These are phyloP conservation scores for Alloteropsis angusta DNA, from an alignment of 202 grass and related monocot genomes.

Conservation along the genomic window DNA sequence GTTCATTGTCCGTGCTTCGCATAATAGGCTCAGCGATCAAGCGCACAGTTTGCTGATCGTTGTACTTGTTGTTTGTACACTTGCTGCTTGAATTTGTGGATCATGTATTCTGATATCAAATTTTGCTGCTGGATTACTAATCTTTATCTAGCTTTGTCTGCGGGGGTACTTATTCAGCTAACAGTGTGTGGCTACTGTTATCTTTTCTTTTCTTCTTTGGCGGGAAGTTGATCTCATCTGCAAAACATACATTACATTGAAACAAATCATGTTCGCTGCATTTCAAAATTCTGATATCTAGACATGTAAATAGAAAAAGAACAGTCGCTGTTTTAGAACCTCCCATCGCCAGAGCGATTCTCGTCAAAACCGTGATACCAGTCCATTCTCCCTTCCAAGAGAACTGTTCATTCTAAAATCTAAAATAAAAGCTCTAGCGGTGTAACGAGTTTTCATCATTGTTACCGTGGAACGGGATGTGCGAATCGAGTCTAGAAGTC, in stretches of 20 bases:
- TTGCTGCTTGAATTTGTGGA: neutral
- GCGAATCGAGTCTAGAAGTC: no score
- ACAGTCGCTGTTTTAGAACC: neutral
- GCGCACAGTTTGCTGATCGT: slow-evolving; percentile 23
- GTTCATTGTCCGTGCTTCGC: neutral
- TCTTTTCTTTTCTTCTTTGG: no score
- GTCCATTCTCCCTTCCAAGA: no score
- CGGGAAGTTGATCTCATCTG: neutral
- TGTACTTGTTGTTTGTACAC: slow-evolving; percentile 6
- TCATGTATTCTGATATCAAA: slow-evolving; percentile 8
- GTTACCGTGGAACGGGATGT: no score
- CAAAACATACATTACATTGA: no score
- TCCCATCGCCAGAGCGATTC: no score
- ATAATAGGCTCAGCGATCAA: slow-evolving; percentile 21
- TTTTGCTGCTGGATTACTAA: slow-evolving; percentile 26
- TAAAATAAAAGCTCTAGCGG: no score
- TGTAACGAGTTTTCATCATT: no score
- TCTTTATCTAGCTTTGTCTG: neutral
- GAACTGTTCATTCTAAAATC: no score
- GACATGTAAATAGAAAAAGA: neutral
- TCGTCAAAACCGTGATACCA: no score
- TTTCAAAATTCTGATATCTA: no score
- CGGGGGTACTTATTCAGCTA: neutral
- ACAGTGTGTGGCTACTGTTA: slow-evolving; percentile 14
- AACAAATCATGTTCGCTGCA: no score